Evolutionary conservation across 192 early-diverging fungal species (phyloP).

Genomic region (Coemansia sp.): DNA sequence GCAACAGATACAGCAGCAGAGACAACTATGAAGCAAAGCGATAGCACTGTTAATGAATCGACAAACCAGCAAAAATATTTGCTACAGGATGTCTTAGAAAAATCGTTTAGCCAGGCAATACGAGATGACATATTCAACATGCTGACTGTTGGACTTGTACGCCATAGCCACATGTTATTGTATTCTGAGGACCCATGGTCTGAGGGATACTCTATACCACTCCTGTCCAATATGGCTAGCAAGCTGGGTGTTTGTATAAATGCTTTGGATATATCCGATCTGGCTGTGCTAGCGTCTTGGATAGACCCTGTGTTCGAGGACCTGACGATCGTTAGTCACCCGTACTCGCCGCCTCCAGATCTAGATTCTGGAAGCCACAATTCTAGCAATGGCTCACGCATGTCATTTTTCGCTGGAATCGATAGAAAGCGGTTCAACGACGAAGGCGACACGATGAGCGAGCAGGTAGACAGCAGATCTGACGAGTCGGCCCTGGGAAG

Average conservation of each 20-base stretch:
- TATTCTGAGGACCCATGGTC: constrained; percentile 53
- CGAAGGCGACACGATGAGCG: constrained; percentile 24
- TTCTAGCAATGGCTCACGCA: constrained; percentile 17
- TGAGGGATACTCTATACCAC: constrained; percentile 44
- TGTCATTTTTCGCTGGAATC: constrained; percentile 51
- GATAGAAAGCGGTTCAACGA: constrained; percentile 21
- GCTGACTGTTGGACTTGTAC: constrained; percentile 31
- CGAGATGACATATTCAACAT: constrained; percentile 33
- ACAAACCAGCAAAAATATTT: not conserved
- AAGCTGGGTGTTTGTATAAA: constrained; percentile 25
- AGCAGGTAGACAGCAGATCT: constrained; percentile 10
- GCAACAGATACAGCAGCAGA: not conserved
- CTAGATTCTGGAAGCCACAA: constrained; percentile 11
- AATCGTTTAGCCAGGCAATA: constrained; percentile 29
- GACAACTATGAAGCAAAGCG: not conserved
- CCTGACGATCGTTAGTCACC: constrained; percentile 51
- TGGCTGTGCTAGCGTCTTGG: constrained; percentile 41
- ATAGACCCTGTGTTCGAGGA: constrained; percentile 50
- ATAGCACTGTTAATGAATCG: not conserved
- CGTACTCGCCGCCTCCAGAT: constrained; percentile 51
- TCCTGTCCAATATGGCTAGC: constrained; percentile 17
- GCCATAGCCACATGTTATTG: constrained; percentile 40
- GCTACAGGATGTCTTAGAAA: not conserved
- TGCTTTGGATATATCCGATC: constrained; percentile 47
- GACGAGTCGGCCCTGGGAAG: constrained; percentile 3